Percentiles rank a stretch among this genome's conserved stretches.
Conservation (phyloP, 2,329 filamentous ascomycete genomes). For the Zymoseptoria pseudotritici region DNA sequence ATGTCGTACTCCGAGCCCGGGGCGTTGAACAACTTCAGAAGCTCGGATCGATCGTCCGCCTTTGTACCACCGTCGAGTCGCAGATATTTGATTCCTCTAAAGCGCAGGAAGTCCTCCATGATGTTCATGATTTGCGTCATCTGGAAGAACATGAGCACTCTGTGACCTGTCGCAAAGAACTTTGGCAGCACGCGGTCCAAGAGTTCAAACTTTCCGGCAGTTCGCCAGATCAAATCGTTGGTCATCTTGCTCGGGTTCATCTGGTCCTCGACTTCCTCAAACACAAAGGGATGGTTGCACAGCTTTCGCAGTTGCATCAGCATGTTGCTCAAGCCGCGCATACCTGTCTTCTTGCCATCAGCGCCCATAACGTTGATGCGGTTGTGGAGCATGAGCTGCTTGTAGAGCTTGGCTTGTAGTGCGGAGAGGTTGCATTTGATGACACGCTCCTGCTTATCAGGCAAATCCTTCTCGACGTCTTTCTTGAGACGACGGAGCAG, state of each 20-base stretch:
- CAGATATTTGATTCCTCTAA: constrained; percentile 75
- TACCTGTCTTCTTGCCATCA: constrained; percentile 89
- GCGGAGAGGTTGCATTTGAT: constrained; percentile 99
- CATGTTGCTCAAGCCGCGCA: constrained; percentile 97
- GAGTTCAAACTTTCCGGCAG: constrained; percentile 93
- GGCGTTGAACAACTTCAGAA: constrained; percentile 82
- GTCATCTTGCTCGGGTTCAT: constrained; percentile 86
- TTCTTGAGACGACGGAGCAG: constrained; percentile 97
- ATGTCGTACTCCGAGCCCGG: constrained; percentile 91
- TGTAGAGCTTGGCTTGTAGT: constrained; percentile 87
- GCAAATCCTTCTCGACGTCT: constrained; percentile 97
- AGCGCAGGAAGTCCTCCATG: constrained; percentile 95
- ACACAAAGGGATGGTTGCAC: constrained; percentile 98
- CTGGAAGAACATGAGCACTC: constrained; percentile 99
- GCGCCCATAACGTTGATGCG: constrained; percentile 89
- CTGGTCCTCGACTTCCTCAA: constrained; percentile 94
- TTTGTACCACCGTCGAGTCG: constrained; percentile 96
- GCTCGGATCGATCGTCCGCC: constrained; percentile 88
- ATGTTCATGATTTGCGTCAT: constrained; percentile 99
- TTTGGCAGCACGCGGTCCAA: constrained; percentile 89
- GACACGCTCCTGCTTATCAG: constrained; percentile 97
- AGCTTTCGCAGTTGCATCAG: constrained; percentile 98
- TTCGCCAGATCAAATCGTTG: constrained; percentile 92
- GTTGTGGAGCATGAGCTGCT: constrained; percentile 94
- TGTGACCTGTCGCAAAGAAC: constrained; percentile 83